Conservation (phyloP, 176 grass and related monocot species). For the Hsuehochloa calcarea region DNA sequence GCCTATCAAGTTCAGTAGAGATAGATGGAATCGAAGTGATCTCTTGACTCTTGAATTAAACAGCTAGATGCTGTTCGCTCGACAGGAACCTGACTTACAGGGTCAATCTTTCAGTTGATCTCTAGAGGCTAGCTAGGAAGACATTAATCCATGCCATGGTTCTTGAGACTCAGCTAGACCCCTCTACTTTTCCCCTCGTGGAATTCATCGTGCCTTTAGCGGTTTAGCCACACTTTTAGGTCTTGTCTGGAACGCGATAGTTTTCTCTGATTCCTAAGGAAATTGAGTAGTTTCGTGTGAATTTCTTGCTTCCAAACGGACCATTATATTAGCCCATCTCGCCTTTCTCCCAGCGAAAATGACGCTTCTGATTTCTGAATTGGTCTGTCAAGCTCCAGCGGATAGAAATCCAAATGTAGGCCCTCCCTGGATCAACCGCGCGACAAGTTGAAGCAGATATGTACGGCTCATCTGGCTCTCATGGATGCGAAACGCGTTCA, state of each 20-base stretch:
- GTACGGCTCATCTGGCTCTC: neutral
- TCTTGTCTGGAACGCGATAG: too few relatives aligned
- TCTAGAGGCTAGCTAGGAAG: neutral
- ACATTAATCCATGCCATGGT: neutral
- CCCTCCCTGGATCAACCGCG: neutral
- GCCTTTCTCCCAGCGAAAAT: neutral
- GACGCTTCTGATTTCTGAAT: neutral
- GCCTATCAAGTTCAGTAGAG: neutral
- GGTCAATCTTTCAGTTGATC: neutral
- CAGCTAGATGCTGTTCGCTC: neutral
- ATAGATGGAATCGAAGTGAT: neutral
- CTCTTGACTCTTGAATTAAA: neutral
- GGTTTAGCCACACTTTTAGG: too few relatives aligned
- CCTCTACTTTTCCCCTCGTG: too few relatives aligned
- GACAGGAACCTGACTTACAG: neutral
- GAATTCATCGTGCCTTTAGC: too few relatives aligned
- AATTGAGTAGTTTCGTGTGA: too few relatives aligned
- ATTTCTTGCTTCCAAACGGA: too few relatives aligned
- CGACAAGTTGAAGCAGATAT: neutral
- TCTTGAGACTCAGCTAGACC: too few relatives aligned
- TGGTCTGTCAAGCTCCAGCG: neutral
- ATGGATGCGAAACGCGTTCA: neutral
- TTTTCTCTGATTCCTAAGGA: too few relatives aligned
- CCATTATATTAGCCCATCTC: too few relatives aligned
- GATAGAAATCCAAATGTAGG: neutral